Evolutionary conservation across 371 early-diverging fungal species (phyloP), one percentile per base, ranked within the genome.

Genomic region (Umbelopsis sp.): DNA sequence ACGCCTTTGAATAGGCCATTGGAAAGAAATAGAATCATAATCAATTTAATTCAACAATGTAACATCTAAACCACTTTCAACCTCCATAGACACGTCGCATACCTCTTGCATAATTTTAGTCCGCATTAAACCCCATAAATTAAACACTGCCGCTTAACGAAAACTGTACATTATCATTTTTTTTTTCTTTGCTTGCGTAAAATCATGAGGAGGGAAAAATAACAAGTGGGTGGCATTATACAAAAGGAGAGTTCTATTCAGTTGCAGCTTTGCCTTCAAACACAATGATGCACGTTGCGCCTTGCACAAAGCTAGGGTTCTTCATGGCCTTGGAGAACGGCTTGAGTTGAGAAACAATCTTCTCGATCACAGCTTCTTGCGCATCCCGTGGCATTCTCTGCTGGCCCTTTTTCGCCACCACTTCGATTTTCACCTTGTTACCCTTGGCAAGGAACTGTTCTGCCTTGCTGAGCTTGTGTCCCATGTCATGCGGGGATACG

Each of bases 401-500:
- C 63, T 81, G 80, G 0, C 84, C 86, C 65, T 78, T 83, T 69
- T 82, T 86, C 70, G 79, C 76, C 7, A 80, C 82, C 68, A 88
- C 80, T 62, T 86, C 86, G 18, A 88, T 69, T 62, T 83, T 85
- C 51, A 88, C 81, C 51, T 81, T 78, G 69, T 86, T 79, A 12
- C 88, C 88, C 71, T 86, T 86, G 50, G 86, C 86, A 44, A 88
- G 72, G 69, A 86, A 85, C 50, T 80, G 84, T 45, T 72, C 73
- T 22, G 80, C 86, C 68, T 80, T 80, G 38, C 75, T 67, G 25
- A 88, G 67, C 67, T 88, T 88, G 68, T 88, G 88, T 14, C 76
- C 76, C 79, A 88, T 81, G 66, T 88, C 88, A 48, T 88, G 85
- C 6, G 67, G 41, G 44, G 82, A 80, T 20, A 86, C 87, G 20